Evolutionary conservation across 139 green algal genomes (phyloP), one percentile per base, ranked within the genome.

Genomic region (Tetradesmus obliquus): DNA sequence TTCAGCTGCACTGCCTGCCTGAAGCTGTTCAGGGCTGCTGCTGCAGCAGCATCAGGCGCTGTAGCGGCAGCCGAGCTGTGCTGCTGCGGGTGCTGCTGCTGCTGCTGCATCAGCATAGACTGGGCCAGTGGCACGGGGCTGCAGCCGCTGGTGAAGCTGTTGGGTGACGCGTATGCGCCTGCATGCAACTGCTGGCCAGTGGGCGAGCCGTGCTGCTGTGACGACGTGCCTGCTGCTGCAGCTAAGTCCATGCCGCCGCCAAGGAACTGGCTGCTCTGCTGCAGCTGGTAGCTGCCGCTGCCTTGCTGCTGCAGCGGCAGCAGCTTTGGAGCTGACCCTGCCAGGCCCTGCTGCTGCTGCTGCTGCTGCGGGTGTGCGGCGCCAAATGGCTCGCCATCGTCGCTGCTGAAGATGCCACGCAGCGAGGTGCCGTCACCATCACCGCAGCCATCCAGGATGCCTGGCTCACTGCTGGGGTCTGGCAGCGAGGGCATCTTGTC

Each of bases 401-500:
- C 82, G 20, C 82, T 87, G 82, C 82, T 87, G 82, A 87, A 87
- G 82, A 87, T 87, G 5, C 82, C 82, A 0, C 82, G 60, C 82
- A 87, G 24, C 22, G 82, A 87, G 3, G 82, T 71, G 32, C 82
- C 82, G 45, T 88, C 57, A 55, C 57, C n/a, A n/a, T 88, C 84
- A 8, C 84, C 84, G 3, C 66, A 76, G 66, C 58, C 84, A 53
- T 79, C 84, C 58, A 88, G n/a, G 9, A 87, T 87, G 9, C 82
- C 55, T 6, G 60, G 82, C 24, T 72, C 82, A n/a, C 20, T 55
- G 5, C 20, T 32, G 5, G 82, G 82, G 20, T 87, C 82, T 74
- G 82, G 82, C 82, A 87, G 82, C 17, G 82, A 87, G 13, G 82
- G 82, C 82, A 87, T 87, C 7, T 87, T 58, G 55, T 87, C 82